Evolutionary conservation across 73 alveolate species (phyloP), one percentile per base, ranked within the genome.

Genomic region (Tetrahymena elliotti): DNA sequence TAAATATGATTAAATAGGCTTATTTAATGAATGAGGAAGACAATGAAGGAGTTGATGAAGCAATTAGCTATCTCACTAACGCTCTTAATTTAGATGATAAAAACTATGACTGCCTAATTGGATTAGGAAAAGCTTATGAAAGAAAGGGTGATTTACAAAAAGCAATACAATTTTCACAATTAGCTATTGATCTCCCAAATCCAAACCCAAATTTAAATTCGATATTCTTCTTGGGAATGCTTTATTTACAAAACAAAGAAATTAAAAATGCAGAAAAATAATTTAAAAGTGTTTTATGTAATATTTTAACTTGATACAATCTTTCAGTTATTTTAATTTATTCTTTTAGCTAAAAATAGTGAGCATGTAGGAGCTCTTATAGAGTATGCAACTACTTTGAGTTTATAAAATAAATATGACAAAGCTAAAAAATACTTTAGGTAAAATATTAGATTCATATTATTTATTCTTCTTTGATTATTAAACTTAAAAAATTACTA

Each of bases 391-490:
- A 97, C 99, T 1, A 94, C 97, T 33, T 83, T 97, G 84, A 98
- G 95, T 22, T 52, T 94, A 11, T 53, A 94, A 94, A 93, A 94
- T 88, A 94, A 94, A 38, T 94, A 47, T 41, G 97, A 96, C 41
- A 97, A 98, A 95, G 99, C 99, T 6, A 96, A 97, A 20, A 98
- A 98, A 92, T 98, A 98, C 96, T 96, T 97, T 84, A 97, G 36
- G 88, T 68, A 68, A 68, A 31, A 27, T 31, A 6, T 18, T 68
- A n/a, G 6, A 68, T 27, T 68, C 4, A 6, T 24, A 22, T n/a
- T n/a, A n/a, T n/a, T n/a, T n/a, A n/a, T n/a, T n/a, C n/a, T n/a
- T n/a, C n/a, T 68, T 68, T 11, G 1, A 2, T n/a, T 53, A n/a
- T 53, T 7, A 53, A 24, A 6, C 24, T 68, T 68, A 1, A 2